Evolutionary conservation across 352 stramenopile genomes (phyloP).

Genomic region (Phytophthora fragariaefolia): DNA sequence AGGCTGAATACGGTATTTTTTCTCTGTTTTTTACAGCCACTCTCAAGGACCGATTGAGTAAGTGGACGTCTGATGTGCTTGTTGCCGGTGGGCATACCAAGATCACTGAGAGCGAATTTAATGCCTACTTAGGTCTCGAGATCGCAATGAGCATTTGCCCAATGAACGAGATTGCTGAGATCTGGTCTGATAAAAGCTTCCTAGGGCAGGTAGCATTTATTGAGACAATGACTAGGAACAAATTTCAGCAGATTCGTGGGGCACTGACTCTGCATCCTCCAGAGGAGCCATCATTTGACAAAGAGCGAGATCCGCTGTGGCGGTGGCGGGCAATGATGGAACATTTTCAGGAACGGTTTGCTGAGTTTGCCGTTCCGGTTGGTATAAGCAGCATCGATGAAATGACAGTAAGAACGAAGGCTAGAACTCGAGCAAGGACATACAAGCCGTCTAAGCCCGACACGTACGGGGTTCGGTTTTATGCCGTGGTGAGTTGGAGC

Average conservation of each 20-base stretch:
- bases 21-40: conserved; percentile 10
- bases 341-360: conserved; percentile 14
- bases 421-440: background rate
- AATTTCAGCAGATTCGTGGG: conserved; percentile 16
- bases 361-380: conserved; percentile 4
- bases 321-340: background rate
- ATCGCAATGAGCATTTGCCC: conserved; percentile 16
- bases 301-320: conserved; percentile 9
- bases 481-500: conserved; percentile 6
- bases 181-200: conserved; percentile 13
- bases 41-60: background rate
- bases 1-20: conserved; percentile 11
- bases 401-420: conserved; percentile 13
- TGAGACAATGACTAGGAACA: conserved; percentile 16
- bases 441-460: conserved; percentile 10
- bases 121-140: conserved; percentile 16
- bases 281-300: background rate
- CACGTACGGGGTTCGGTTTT: conserved; percentile 15
- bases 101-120: conserved; percentile 20
- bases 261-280: conserved; percentile 1
- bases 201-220: conserved; percentile 2
- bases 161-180: conserved; percentile 15
- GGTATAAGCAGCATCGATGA: conserved; percentile 23
- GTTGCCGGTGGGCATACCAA: background rate
- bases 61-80: conserved; percentile 14